Conservation (phyloP, 2,329 filamentous ascomycete genomes). For the Neurospora sp. region DNA sequence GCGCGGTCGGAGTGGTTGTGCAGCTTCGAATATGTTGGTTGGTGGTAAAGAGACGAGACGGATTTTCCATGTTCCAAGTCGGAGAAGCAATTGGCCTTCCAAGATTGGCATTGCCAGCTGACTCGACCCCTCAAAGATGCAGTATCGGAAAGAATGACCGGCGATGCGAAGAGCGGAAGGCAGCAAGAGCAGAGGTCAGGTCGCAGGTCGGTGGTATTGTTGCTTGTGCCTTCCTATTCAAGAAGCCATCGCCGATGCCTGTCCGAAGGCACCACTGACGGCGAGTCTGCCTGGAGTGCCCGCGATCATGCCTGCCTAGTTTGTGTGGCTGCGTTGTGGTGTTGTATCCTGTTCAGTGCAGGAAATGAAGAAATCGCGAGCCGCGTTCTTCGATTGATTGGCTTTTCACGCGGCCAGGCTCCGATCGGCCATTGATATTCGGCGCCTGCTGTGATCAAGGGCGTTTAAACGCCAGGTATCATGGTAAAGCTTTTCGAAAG, state of each 20-base stretch:
- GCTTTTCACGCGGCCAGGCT: background rate
- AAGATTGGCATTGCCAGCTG: background rate
- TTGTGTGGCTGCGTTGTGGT: background rate
- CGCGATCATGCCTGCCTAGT: background rate
- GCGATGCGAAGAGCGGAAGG: background rate
- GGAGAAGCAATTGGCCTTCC: background rate
- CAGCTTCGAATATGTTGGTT: background rate
- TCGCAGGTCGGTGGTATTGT: background rate
- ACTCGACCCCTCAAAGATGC: background rate
- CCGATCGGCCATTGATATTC: background rate
- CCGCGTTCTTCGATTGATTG: background rate
- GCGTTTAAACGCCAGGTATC: background rate
- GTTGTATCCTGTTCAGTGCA: background rate
- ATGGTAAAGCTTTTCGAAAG: background rate
- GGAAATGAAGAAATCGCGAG: background rate
- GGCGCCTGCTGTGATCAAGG: background rate
- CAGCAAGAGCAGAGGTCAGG: background rate
- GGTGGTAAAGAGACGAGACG: background rate
- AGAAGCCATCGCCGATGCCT: background rate
- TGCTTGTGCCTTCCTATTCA: background rate
- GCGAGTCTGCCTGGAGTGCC: background rate
- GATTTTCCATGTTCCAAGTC: background rate
- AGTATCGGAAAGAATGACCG: background rate
- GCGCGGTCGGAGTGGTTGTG: background rate
- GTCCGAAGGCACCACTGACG: background rate